A percentile compares a stretch with the other conserved stretches of the same genome.
Conservation (phyloP, 257 asterid genomes). For the Linderniella brevidens region DNA sequence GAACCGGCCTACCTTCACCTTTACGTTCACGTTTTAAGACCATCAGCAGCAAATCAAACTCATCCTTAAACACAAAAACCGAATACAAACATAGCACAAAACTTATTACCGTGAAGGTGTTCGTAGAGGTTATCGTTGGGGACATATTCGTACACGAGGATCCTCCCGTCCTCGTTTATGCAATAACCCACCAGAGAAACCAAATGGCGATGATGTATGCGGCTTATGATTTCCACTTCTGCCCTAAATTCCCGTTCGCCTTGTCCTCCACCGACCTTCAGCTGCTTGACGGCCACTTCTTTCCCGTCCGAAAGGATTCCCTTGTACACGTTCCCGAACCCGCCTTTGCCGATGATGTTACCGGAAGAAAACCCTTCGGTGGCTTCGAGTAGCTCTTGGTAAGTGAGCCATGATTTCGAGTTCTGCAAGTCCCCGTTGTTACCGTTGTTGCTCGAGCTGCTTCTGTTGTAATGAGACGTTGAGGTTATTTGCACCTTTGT, state of each 20-base stretch:
- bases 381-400: conserved; percentile 53
- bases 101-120: conserved; percentile 76
- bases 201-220: conserved; percentile 92
- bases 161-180: conserved; percentile 61
- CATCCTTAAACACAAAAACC: conserved; percentile 9
- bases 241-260: conserved; percentile 90
- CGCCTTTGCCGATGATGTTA: conserved; percentile 81
- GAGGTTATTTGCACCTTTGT: conserved; percentile 34
- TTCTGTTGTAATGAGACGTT: conserved; percentile 18
- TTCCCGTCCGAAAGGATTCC: conserved; percentile 62
- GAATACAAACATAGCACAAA: neutral
- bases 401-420: conserved; percentile 54
- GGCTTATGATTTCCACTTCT: conserved; percentile 86
- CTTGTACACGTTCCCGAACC: conserved; percentile 81
- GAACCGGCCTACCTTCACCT: conserved; percentile 49
- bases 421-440: conserved; percentile 48
- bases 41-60: conserved; percentile 1
- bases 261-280: conserved; percentile 71
- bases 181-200: conserved; percentile 90
- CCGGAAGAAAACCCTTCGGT: conserved; percentile 49
- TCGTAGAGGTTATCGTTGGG: conserved; percentile 75
- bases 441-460: conserved; percentile 29
- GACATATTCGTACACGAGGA: conserved; percentile 70
- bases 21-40: too few species aligned
- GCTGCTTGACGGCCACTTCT: conserved; percentile 76